Conservation (phyloP, 768 basidiomycete species). For the Phylloporus sp. region DNA sequence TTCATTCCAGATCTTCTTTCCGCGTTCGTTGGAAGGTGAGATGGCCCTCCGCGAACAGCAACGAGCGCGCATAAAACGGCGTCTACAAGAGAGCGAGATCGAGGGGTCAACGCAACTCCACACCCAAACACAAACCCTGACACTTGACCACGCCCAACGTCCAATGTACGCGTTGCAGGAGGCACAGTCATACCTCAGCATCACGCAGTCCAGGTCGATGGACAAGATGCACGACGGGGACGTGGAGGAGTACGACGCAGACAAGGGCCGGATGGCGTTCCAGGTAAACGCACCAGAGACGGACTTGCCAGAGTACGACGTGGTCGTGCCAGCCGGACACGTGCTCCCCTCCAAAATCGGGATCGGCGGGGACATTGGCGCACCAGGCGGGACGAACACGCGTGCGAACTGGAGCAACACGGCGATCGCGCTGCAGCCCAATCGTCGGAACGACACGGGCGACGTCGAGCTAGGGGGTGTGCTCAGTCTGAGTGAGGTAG, state of each 20-base stretch:
- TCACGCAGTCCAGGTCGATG: slow-evolving; percentile 1
- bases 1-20: slow-evolving; percentile 76
- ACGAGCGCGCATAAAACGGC: neutral
- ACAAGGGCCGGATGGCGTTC: neutral
- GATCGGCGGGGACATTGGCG: too few species aligned
- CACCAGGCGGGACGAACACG: too few species aligned
- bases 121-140: neutral
- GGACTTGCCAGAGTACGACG: slow-evolving; percentile 29
- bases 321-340: slow-evolving; percentile 15
- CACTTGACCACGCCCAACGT: neutral
- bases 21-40: slow-evolving; percentile 68
- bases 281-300: neutral
- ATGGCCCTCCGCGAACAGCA: slow-evolving; percentile 49
- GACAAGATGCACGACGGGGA: neutral
- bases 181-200: slow-evolving; percentile 12
- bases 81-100: neutral
- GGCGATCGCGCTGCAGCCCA: slow-evolving; percentile 19
- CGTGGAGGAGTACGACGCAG: neutral
- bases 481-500: slow-evolving; percentile 37
- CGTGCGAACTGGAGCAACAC: too few species aligned
- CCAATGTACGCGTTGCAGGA: neutral
- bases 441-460: slow-evolving; percentile 22
- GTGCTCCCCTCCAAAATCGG: neutral
- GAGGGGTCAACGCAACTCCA: neutral
- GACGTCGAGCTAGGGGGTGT: slow-evolving; percentile 18